A percentile compares a stretch with the other conserved stretches of the same genome.
Evolutionary conservation across 148 eudicot species (phyloP).

Genomic region (Diospyros lotus): DNA sequence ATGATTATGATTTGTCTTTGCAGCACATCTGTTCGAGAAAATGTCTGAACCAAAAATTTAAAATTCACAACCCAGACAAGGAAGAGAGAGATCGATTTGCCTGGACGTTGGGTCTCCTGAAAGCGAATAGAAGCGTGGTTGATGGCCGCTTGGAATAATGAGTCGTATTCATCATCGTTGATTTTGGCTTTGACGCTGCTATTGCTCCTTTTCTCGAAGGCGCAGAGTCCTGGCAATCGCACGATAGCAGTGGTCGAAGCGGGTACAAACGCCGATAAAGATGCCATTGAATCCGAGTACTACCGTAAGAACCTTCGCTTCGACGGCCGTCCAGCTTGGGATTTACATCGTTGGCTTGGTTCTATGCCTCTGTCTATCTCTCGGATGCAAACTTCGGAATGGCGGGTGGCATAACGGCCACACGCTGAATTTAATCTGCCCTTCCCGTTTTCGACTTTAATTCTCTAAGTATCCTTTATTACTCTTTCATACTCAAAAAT

Average conservation of each 20-base stretch:
- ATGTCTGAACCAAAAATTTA: slow-evolving; percentile 21
- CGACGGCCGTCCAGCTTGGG: too few relatives aligned
- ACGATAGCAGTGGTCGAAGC: neutral
- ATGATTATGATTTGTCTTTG: too few relatives aligned
- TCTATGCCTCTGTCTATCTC: too few relatives aligned
- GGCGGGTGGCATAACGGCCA: too few relatives aligned
- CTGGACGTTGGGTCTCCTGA: slow-evolving; percentile 65
- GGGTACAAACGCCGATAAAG: slow-evolving; percentile 11
- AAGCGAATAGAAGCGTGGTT: slow-evolving; percentile 63
- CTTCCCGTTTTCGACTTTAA: too few relatives aligned
- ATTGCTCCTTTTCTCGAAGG: slow-evolving; percentile 6
- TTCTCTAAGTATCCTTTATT: too few relatives aligned
- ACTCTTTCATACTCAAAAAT: too few relatives aligned
- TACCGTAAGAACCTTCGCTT: too few relatives aligned
- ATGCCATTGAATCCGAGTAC: neutral
- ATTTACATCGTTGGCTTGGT: too few relatives aligned
- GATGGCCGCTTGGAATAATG: slow-evolving; percentile 41
- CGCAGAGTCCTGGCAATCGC: slow-evolving; percentile 3
- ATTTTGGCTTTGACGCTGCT: slow-evolving; percentile 30
- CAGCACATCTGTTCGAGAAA: slow-evolving; percentile 33
- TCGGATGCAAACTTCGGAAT: too few relatives aligned
- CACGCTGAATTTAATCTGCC: too few relatives aligned
- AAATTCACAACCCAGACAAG: neutral
- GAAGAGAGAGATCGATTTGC: slow-evolving; percentile 20
- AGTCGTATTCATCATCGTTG: slow-evolving; percentile 33